Evolutionary conservation across 192 early-diverging fungal genomes (phyloP), one percentile per base, ranked within the genome.

Genomic region (Phycomyces nitens): DNA sequence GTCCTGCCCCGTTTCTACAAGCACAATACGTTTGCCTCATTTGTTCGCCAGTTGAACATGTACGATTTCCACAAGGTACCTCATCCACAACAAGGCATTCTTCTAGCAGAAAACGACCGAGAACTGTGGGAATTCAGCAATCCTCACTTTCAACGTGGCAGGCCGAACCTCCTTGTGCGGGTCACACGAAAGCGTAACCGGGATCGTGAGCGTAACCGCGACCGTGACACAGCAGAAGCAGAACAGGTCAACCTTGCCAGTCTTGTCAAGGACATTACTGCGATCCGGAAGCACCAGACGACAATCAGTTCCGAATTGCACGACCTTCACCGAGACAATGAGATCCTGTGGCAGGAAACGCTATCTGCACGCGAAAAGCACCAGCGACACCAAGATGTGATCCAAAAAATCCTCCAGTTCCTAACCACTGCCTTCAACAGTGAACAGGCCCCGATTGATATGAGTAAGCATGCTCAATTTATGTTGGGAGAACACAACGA

Each of bases 61-160:
- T 96, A 99, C 68, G 97, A 92, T 14, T 99, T 99, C 65, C 94
- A 95, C 76, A 99, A 99, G 60, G 85, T 97, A 14, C 94, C 93
- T n/a, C 92, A 96, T 70, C 69, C 95, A 14, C 90, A 93, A 60
- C 90, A 94, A 53, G 96, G 96, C 27, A 91, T 92, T 1, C 79
- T 97, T 34, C 80, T 86, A 5, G 74, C 89, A 5, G 90, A 92
- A 18, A 82, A 79, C 1, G 82, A 83, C 23, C 82, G 90, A 0
- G 96, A 98, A 71, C 80, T 84, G 55, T 94, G 89, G 90, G 94
- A 98, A 75, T 99, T 99, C 73, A 84, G 80, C 56, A 94, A 99
- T 67, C 83, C 84, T 0, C 85, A 96, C 64, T 99, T 99, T 66
- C 89, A 91, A 73, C 84, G 91, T 42, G 86, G 87, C 56, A 88